Percentiles rank a stretch among this genome's conserved stretches.
These are phyloP conservation scores for Lathyrus tuberosus DNA, from an alignment of 306 rosid species.

Conservation along the genomic window DNA sequence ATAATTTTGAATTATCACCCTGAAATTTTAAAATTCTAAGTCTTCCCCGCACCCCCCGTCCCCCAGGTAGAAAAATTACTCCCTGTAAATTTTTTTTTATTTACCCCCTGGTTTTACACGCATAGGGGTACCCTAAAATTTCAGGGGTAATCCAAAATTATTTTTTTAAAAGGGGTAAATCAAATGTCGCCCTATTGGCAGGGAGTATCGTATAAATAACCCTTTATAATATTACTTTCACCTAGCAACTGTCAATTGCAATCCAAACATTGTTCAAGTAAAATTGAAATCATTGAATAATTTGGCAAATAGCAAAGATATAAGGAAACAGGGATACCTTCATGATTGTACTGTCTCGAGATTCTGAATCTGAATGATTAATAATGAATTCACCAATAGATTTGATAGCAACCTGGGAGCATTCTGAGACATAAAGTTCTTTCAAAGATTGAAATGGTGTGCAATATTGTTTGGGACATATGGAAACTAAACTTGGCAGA, in stretches of 20 bases:
- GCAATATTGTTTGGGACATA: background rate
- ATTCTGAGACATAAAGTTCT: rapidly evolving
- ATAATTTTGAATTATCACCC: no score
- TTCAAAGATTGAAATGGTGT: background rate
- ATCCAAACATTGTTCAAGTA: background rate
- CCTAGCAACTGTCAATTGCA: background rate
- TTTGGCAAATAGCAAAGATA: background rate
- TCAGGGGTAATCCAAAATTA: no score
- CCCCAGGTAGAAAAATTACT: no score
- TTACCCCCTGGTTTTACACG: no score
- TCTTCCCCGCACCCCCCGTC: no score
- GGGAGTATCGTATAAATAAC: no score
- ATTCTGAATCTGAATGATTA: background rate
- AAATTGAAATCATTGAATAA: background rate
- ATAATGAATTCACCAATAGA: background rate
- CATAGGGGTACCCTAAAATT: no score
- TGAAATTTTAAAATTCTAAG: no score
- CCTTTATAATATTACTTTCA: no score
- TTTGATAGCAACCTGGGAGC: background rate
- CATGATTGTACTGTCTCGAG: background rate
- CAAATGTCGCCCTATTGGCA: no score
- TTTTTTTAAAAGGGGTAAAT: no score
- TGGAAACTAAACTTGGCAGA: background rate
- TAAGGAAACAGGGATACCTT: background rate
- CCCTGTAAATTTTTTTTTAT: no score